Evolutionary conservation across 2,329 filamentous ascomycete genomes (phyloP), one percentile per base, ranked within the genome.

Genomic region (Thielaviopsis populi): DNA sequence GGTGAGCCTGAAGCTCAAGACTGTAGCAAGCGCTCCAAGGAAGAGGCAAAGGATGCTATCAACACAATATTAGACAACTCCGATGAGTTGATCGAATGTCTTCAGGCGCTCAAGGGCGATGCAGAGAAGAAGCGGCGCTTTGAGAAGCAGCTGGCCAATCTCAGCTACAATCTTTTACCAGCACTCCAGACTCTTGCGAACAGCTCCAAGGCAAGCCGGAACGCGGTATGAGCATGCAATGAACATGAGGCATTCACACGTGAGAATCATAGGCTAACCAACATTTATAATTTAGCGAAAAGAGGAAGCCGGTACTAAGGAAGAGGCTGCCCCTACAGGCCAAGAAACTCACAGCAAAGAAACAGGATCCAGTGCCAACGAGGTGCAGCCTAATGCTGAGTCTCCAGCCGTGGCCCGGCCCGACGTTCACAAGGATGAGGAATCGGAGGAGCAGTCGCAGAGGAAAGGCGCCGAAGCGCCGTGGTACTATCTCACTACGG

Each of bases 1-100:
- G 64, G 42, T 17, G 46, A 62, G 22, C 22, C 11, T 30, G 60
- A 59, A 19, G n/a, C 61, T 30, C 41, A 53, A 15, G 60, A 64
- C 37, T 53, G 63, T 10, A 65, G 62, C 63, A 68, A 73, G 1
- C 67, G 71, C 19, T 54, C 60, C 17, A 65, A 65, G 54, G 64
- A 63, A 40, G 54, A 65, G 54, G 41, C 63, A n/a, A 65, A 64
- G 63, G 67, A 70, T 3, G 71, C 73, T 0, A 61, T 77, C 10
- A 68, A 67, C 7, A 56, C 69, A 19, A 68, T 75, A 8, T 66
- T 74, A 19, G 67, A 71, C 4, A 71, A 74, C 66, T 73, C 74
- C 13, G 71, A 78, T 65, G 72, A 73, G 43, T 69, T 79, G 17
- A 70, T 76, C 11, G 69, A 71, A 54, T 74, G 74, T 62, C 70